Base-by-base conservation (phyloP, 192 early-diverging fungal species). In the Linnemannia exigua region DNA sequence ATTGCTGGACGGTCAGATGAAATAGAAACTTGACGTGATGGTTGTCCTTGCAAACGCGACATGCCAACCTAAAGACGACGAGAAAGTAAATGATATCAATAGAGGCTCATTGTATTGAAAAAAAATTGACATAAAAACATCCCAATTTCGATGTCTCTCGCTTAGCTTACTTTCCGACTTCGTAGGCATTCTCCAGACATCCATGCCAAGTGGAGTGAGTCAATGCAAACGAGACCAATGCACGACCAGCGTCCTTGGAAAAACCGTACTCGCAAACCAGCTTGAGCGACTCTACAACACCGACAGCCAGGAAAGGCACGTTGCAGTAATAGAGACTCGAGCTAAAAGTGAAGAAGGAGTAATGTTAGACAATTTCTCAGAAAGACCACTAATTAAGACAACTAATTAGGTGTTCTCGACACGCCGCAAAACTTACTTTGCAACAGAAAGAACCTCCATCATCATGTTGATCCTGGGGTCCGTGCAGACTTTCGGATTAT, bases 1-100 rank as follows among this genome's bases (percentile, higher is more conserved):
- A 86, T 20, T 86, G 84, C 51, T 86, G 84, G 17, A 86, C 79
- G 14, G 84, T 77, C 58, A 86, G 48, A 38, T 86, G 31, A 37
- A 80, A 80, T n/a, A 86, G 50, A 33, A 80, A 80, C 50, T 80
- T 86, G 70, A 86, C 84, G 19, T 86, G 76, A 16, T 79, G 84
- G 36, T 80, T 86, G 8, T 58, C 74, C n/a, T 67, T 52, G 51
- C 78, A 54, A 7, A 86, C 54, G 14, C 63, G 51, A 48, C 70
- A 80, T 2, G 84, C 74, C 63, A 86, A 51, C 50, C 84, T 86
- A 83, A 5, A 1, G 47, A 19, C 35, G 67, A 58, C 8, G 1
- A 46, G 22, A 67, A 36, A 52, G 37, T 61, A 69, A 20, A 31
- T 12, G 16, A 0, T 48, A 22, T 54, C 17, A 68, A n/a, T 28